Evolutionary conservation across 768 basidiomycete genomes (phyloP).

Genomic region (Chalciporus chontae): DNA sequence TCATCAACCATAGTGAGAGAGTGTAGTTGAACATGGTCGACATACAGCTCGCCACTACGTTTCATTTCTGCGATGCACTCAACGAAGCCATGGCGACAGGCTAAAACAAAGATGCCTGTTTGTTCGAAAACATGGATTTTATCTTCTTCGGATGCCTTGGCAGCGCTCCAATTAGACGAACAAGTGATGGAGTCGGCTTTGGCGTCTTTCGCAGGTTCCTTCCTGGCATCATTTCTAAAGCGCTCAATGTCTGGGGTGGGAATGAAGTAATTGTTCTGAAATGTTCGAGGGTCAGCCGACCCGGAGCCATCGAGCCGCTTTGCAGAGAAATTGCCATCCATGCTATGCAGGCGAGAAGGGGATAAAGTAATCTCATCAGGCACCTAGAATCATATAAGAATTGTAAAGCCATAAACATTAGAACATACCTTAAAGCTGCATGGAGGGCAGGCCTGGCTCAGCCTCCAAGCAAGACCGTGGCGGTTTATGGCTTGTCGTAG

Average conservation of each 20-base stretch:
- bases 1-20: too few species aligned
- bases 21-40: too few species aligned
- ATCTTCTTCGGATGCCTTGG: constrained; percentile 24
- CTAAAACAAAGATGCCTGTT: constrained; percentile 35
- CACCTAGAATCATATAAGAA: too few species aligned
- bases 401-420: too few species aligned
- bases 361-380: too few species aligned
- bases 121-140: constrained; percentile 36
- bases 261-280: constrained; percentile 27
- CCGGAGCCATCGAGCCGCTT: constrained; percentile 26
- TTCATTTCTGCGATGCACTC: constrained; percentile 33
- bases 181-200: too few species aligned
- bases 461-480: too few species aligned
- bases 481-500: too few species aligned
- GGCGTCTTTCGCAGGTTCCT: too few species aligned
- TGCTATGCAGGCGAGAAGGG: background rate
- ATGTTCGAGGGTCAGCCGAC: constrained; percentile 14
- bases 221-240: constrained; percentile 10
- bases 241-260: constrained; percentile 22
- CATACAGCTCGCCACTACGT: constrained; percentile 36
- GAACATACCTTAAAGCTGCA: too few species aligned
- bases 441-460: too few species aligned
- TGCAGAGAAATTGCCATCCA: constrained; percentile 35
- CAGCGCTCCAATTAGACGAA: constrained; percentile 30
- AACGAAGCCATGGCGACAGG: constrained; percentile 34